Evolutionary conservation across 2,329 filamentous ascomycete genomes (phyloP).

Genomic region (Neonectria magnoliae): DNA sequence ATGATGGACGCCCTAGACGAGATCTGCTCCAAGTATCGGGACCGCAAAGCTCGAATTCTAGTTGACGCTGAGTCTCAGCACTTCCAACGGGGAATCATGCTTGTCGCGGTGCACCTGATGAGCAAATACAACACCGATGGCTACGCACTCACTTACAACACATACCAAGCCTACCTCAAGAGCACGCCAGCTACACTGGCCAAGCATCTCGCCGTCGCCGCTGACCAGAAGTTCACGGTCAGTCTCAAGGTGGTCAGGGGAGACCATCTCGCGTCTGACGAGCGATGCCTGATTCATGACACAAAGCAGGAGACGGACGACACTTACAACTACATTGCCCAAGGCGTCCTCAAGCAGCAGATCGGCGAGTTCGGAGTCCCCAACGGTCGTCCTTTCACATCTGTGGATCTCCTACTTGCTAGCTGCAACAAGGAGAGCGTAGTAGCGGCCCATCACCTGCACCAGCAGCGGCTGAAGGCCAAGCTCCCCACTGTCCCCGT

Average conservation of each 20-base stretch:
- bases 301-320: constrained; percentile 63
- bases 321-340: constrained; percentile 60
- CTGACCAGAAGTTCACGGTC: constrained; percentile 59
- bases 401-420: constrained; percentile 60
- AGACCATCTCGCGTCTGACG: constrained; percentile 64
- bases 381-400: constrained; percentile 51
- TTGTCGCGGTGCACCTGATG: constrained; percentile 48
- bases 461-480: constrained; percentile 51
- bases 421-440: constrained; percentile 60
- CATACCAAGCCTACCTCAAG: constrained; percentile 68
- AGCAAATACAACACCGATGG: constrained; percentile 52
- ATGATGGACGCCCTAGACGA: constrained; percentile 55
- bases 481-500: constrained; percentile 49
- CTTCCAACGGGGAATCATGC: constrained; percentile 53
- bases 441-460: constrained; percentile 55
- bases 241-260: constrained; percentile 67
- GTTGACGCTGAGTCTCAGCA: constrained; percentile 58
- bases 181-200: constrained; percentile 54
- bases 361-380: constrained; percentile 53
- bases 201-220: constrained; percentile 56
- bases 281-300: constrained; percentile 60
- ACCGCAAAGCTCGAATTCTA: constrained; percentile 54
- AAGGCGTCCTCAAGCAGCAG: constrained; percentile 55
- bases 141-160: constrained; percentile 55
- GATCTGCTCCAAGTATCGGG: constrained; percentile 51